Evolutionary conservation across 352 stramenopile genomes (phyloP), one percentile per base, ranked within the genome.

Genomic region (Globisporangium splendens): DNA sequence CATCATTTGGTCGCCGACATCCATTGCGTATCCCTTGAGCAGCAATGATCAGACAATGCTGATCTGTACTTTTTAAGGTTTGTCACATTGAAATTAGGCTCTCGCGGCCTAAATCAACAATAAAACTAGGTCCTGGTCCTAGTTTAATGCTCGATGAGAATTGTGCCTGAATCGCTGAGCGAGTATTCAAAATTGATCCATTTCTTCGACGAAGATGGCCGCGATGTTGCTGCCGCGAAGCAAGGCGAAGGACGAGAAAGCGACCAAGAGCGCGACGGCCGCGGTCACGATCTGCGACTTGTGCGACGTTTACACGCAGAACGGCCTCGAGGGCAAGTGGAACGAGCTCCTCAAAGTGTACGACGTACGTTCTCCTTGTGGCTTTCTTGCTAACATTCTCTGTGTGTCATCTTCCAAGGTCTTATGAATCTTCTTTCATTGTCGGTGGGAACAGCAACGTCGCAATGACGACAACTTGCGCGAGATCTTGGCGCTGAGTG

Each of bases 1-100:
- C 74, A 91, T 56, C 92, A 98, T 59, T 55, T 95, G 15, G 92
- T 98, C 8, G 86, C 86, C 1, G 92, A 98, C 58, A 75, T 95
- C 22, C 67, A 62, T 42, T 94, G 79, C 50, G 71, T 49, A 33
- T 39, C 48, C 18, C 17, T 59, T 38, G 50, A 48, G 3, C 15
- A 35, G 20, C 28, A 22, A 17, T 38, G 15, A 1, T 47, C 50
- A 14, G n/a, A n/a, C n/a, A n/a, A n/a, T n/a, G n/a, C n/a, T n/a
- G n/a, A n/a, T n/a, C n/a, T n/a, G n/a, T n/a, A n/a, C n/a, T 35
- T 6, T 3, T 35, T 35, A 35, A 6, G 3, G 28, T 10, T 35
- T 35, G 8, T 35, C 39, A 44, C 39, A n/a, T 44, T 44, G 6
- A n/a, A n/a, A n/a, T n/a, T n/a, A n/a, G n/a, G n/a, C n/a, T n/a